phyloP scores from a whole-genome alignment of 106 monocot genomes.

The Phalaenopsis aphrodite region DNA sequence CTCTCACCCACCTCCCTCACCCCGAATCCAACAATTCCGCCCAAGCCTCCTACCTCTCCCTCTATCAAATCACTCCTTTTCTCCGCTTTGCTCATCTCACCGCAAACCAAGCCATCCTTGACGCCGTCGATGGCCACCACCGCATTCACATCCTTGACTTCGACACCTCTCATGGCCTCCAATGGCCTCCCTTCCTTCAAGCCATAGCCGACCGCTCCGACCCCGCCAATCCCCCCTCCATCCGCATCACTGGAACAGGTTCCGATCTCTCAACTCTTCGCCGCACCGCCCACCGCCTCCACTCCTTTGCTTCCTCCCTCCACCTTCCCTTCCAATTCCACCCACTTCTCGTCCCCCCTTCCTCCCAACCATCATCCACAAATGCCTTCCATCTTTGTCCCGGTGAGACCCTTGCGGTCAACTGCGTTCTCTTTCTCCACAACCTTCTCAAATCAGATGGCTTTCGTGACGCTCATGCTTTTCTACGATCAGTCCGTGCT shows the following conservation, averaged over 20 bases:
- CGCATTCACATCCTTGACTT: slow-evolving; percentile 83
- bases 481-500: slow-evolving; percentile 31
- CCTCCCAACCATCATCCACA: neutral
- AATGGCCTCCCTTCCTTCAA: slow-evolving; percentile 94
- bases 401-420: slow-evolving; percentile 69
- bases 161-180: slow-evolving; percentile 77
- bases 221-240: slow-evolving; percentile 33
- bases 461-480: slow-evolving; percentile 17
- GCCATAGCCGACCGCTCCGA: slow-evolving; percentile 70
- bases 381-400: slow-evolving; percentile 24
- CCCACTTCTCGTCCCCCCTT: slow-evolving; percentile 48
- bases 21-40: slow-evolving; percentile 15
- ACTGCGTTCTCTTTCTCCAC: slow-evolving; percentile 67
- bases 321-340: slow-evolving; percentile 75
- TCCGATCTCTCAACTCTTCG: slow-evolving; percentile 46
- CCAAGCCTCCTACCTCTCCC: slow-evolving; percentile 44
- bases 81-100: slow-evolving; percentile 93
- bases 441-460: slow-evolving; percentile 34
- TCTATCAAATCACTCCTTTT: slow-evolving; percentile 90
- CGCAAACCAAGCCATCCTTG: slow-evolving; percentile 97
- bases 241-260: slow-evolving; percentile 85
- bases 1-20: slow-evolving; percentile 11
- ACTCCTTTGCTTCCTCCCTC: slow-evolving; percentile 57
- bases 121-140: slow-evolving; percentile 43
- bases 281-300: slow-evolving; percentile 69